Base-by-base conservation (phyloP, 257 asterid genomes). In the Ilex asprella region DNA sequence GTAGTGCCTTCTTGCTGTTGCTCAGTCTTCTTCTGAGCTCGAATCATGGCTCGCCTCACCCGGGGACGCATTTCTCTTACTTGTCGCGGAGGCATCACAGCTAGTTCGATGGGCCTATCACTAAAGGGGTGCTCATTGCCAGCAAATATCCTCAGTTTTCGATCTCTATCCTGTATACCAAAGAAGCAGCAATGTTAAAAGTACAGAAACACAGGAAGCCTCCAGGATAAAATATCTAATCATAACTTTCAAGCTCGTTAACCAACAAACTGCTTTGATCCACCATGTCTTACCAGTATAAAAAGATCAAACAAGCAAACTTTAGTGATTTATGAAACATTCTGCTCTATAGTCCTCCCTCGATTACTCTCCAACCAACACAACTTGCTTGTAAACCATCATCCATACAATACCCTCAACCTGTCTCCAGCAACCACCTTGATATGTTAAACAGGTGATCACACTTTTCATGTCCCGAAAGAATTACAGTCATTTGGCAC, bases 51-150 rank as follows among this genome's bases (percentile, higher is more conserved):
- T 49, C 97, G 80, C 58, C 89, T 80, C 13, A 79, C 87, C 57
- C 94, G 95, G 6, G 99, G 97, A 6, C 99, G 81, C 90, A 93
- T 67, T 76, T 93, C 97, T 39, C 95, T 91, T 59, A 93, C 96
- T 76, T 87, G 89, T 60, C 97, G 78, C 31, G 80, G 83, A 39
- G 99, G 96, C 97, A 89, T 92, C 71, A 65, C 75, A 54, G 79
- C 85, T 30, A 84, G 75, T 67, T 89, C 96, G 15, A 85, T 58
- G 29, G 91, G 78, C 78, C 84, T 81, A 67, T 92, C 97, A 60
- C 80, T 84, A 75, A 92, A 92, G 47, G 99, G 95, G 74, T 89
- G 99, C 75, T 86, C 96, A 32, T 75, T 64, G 30, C 78, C 91
- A 41, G 87, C 78, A 82, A 92, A 92, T 76, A 92, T 92, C 81